phyloP scores from a whole-genome alignment of 108 stramenopile genomes.

The Stephanodiscus triporus region DNA sequence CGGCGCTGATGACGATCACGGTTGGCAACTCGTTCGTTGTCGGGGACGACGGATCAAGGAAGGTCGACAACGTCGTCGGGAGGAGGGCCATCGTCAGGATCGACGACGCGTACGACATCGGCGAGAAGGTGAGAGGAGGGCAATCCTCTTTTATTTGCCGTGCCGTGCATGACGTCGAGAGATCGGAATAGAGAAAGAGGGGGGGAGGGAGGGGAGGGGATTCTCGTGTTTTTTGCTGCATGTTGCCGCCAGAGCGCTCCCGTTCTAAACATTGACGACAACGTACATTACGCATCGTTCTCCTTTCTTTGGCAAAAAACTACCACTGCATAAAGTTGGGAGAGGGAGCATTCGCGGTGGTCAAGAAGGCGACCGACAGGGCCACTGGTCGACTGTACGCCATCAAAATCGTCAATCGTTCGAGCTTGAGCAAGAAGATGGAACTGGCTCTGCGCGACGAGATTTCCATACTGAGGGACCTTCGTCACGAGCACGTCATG shows the following conservation, averaged over 20 bases:
- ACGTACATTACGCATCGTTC: neutral
- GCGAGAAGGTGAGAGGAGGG: constrained; percentile 26
- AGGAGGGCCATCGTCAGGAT: constrained; percentile 23
- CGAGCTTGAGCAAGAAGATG: constrained; percentile 35
- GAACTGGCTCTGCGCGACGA: constrained; percentile 61
- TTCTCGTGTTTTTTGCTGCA: too few species aligned
- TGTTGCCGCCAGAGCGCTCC: too few species aligned
- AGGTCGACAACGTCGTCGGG: constrained; percentile 7
- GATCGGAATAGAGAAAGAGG: neutral
- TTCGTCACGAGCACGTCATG: constrained; percentile 85
- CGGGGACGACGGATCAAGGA: constrained; percentile 11
- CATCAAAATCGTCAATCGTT: constrained; percentile 66
- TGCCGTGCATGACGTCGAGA: neutral
- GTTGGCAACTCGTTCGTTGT: constrained; percentile 9
- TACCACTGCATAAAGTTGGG: constrained; percentile 42
- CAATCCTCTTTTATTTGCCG: neutral
- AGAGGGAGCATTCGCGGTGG: constrained; percentile 73
- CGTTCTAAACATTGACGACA: neutral
- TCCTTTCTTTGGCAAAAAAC: neutral
- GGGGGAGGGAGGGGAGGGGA: too few species aligned
- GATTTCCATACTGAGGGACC: constrained; percentile 60
- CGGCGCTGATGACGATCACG: constrained; percentile 50
- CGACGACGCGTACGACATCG: constrained; percentile 49
- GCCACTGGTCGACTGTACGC: constrained; percentile 50
- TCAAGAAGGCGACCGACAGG: constrained; percentile 63